Conservation (phyloP, 1,284 basidiomycete genomes). For the Anthracocystis setariae region DNA sequence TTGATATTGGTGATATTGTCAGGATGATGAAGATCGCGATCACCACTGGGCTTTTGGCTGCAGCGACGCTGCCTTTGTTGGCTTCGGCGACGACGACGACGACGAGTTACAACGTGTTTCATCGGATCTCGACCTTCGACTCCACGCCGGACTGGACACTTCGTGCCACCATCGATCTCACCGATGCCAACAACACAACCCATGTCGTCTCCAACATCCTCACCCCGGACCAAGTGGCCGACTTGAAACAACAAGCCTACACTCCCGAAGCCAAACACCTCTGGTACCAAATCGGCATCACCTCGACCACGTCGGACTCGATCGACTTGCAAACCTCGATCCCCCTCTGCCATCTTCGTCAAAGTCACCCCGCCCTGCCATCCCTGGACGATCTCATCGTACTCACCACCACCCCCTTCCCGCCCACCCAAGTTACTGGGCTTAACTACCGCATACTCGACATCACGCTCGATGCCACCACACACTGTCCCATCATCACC, state of each 20-base stretch:
- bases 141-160: constrained; percentile 12
- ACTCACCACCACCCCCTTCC: constrained; percentile 1
- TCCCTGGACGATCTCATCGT: constrained; percentile 26
- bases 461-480: constrained; percentile 14
- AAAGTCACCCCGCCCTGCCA: constrained; percentile 9
- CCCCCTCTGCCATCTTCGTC: constrained; percentile 28
- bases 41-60: not conserved
- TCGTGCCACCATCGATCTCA: constrained; percentile 12
- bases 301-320: not conserved
- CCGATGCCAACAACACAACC: not conserved
- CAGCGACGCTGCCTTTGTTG: not conserved
- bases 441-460: constrained; percentile 27
- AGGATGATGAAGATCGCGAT: not conserved
- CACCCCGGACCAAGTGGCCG: not conserved
- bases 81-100: not conserved
- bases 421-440: not conserved
- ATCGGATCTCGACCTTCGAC: constrained; percentile 16
- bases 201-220: not conserved
- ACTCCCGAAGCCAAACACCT: not conserved
- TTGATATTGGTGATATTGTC: too few species aligned
- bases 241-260: constrained; percentile 4
- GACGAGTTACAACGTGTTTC: constrained; percentile 22
- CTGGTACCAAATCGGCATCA: constrained; percentile 21
- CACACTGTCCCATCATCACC: constrained; percentile 16
- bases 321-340: constrained; percentile 10